phyloP scores from a whole-genome alignment of 2,329 filamentous ascomycete species.

The Beauveria sp. region DNA sequence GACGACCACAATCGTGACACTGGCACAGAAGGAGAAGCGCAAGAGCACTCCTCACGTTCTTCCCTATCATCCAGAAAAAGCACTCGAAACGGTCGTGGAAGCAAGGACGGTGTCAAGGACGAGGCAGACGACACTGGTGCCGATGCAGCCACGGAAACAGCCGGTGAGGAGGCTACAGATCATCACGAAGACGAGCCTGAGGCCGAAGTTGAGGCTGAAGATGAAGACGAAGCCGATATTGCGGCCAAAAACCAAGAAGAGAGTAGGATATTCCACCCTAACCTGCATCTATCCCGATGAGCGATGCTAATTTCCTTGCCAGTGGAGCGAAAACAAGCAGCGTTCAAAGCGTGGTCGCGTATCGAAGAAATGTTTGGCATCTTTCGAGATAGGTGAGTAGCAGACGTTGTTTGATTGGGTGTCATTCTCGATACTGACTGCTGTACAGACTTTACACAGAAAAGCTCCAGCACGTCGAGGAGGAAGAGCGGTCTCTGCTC shows the following conservation, averaged over 20 bases:
- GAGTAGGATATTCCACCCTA: conserved; percentile 32
- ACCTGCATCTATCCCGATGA: conserved; percentile 1
- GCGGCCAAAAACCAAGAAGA: conserved; percentile 58
- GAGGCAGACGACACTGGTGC: conserved; percentile 14
- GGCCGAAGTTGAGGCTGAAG: conserved; percentile 40
- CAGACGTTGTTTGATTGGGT: not conserved
- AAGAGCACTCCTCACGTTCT: conserved; percentile 25
- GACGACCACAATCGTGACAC: conserved; percentile 32
- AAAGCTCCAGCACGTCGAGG: conserved; percentile 71
- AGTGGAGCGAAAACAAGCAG: conserved; percentile 73
- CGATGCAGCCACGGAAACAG: conserved; percentile 19
- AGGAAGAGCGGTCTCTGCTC: conserved; percentile 55
- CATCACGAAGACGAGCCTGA: conserved; percentile 27
- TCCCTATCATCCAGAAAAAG: conserved; percentile 30
- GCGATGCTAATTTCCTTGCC: conserved; percentile 17
- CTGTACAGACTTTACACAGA: conserved; percentile 72
- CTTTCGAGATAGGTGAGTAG: conserved; percentile 68
- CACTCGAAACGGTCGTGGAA: conserved; percentile 34
- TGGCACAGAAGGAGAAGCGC: conserved; percentile 24
- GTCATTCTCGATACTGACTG: conserved; percentile 19
- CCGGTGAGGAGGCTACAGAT: conserved; percentile 25
- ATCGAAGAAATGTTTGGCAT: conserved; percentile 86
- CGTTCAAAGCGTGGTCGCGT: conserved; percentile 68
- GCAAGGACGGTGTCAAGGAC: conserved; percentile 23
- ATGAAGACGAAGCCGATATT: conserved; percentile 47